Base-by-base conservation (phyloP, 805 yeast genomes). In the Metschnikowia colocasiae region DNA sequence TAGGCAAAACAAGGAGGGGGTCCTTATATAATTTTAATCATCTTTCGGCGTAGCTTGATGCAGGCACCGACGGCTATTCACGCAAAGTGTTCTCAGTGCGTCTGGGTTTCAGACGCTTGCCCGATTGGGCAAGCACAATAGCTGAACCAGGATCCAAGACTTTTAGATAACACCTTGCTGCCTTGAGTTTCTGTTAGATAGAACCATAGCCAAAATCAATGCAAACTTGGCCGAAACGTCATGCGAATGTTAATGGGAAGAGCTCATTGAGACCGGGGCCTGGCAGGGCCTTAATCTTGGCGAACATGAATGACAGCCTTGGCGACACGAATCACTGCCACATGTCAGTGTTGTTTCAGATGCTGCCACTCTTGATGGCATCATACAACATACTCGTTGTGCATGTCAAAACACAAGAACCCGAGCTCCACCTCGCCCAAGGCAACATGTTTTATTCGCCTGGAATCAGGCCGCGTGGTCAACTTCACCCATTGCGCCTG, bases 391-490 rank as follows among this genome's bases (percentile, higher is more conserved):
- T 64, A 66, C 49, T 68, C 72, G 47, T 63, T 67, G 51, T 59
- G 62, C 9, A 65, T 40, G 29, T 63, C 69, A 42, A 67, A 59
- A 39, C 59, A 60, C 19, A 68, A 46, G 23, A 66, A 50, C 1
- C 65, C 63, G 9, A 63, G 51, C 23, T 62, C 58, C 6, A 60
- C 54, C 32, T 63, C 63, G 1, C 68, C 68, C 26, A 65, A 32
- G 1, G 62, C 45, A 22, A 54, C 56, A 35, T 52, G 53, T 37
- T 54, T 46, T 1, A 44, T 44, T 27, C 45, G 37, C 10, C 51
- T 25, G 3, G 42, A 15, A 31, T 54, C 55, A 7, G 43, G 37
- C 15, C 45, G 48, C 3, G 56, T 49, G 3, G 49, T 36, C 29
- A 62, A 40, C 31, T 57, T 54, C 5, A 64, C 58, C 71, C 71